Evolutionary conservation across 2,329 filamentous ascomycete species (phyloP), one percentile per base, ranked within the genome.

Genomic region (Epichloe amarillans): DNA sequence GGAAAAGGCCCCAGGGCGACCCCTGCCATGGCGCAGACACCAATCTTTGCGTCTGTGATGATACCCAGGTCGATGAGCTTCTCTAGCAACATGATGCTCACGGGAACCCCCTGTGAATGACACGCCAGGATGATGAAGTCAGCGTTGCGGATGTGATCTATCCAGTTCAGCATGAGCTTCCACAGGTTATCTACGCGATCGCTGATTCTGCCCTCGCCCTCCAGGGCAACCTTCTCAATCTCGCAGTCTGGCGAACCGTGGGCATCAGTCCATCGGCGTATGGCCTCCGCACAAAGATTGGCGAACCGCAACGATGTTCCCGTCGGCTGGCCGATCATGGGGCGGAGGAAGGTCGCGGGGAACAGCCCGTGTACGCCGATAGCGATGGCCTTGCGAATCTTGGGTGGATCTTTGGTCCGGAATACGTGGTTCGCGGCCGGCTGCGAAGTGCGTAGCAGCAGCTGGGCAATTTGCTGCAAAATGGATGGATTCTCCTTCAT

Each of bases 41-140:
- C 90, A 44, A 98, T 83, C 49, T 82, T 83, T 5, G 85, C 78
- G 40, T 79, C 77, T 14, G 81, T 83, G 33, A 97, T 77, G 57
- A 93, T 87, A 2, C 90, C 90, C 53, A 96, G 82, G 49, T 93
- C 85, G 50, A 98, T 90, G 41, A 98, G 74, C 66, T 95, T 96
- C 5, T 90, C 88, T 5, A 97, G 75, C 3, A 98, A 74, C 82
- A 96, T 96, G 53, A 95, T 78, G 5, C 86, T 84, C 0, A 98
- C 93, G 0, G 93, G 93, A 0, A 97, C 93, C 93, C 93, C 93
- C 66, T 98, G 93, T 3, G 88, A 95, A 65, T 98, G 93, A 53
- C 89, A 95, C 3, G 88, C 88, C n/a, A 98, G 72, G 39, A 98
- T 68, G 41, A 98, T 83, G 54, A 97, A 83, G 66, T 98, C 93